phyloP scores from a whole-genome alignment of 495 filamentous ascomycete genomes.

The Tuber magnatum region DNA sequence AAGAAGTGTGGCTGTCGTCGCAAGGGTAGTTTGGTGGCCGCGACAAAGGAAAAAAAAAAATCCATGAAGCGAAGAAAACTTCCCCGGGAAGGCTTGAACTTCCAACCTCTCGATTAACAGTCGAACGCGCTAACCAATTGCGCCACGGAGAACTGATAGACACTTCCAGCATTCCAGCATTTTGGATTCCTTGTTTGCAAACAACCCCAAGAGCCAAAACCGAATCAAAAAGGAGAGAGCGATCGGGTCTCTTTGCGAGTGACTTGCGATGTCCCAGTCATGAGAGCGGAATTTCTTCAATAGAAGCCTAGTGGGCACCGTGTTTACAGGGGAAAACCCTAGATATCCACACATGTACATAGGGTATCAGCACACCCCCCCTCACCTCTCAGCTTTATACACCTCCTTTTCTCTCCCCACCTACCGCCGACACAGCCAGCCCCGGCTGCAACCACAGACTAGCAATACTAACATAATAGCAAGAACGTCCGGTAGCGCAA shows the following conservation, averaged over 20 bases:
- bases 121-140: conserved; percentile 50
- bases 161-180: too few relatives aligned
- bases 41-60: neutral
- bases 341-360: neutral
- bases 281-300: neutral
- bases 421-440: conserved; percentile 29
- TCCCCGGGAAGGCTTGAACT: conserved; percentile 47
- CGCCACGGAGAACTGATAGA: conserved; percentile 43
- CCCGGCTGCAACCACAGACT: conserved; percentile 36
- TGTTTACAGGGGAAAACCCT: neutral
- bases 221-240: neutral
- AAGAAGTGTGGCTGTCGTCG: neutral
- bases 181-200: neutral
- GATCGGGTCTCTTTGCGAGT: neutral
- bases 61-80: conserved; percentile 1
- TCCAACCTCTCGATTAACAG: conserved; percentile 51
- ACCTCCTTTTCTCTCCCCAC: conserved; percentile 23
- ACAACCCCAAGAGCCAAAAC: too few relatives aligned
- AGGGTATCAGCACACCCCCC: neutral
- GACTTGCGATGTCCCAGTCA: neutral
- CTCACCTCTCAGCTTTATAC: conserved; percentile 7
- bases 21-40: neutral
- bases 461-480: conserved; percentile 32
- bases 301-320: neutral
- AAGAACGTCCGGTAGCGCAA: conserved; percentile 34